Evolutionary conservation across 345 rosid genomes (phyloP).

Genomic region (Gossypium bickii): DNA sequence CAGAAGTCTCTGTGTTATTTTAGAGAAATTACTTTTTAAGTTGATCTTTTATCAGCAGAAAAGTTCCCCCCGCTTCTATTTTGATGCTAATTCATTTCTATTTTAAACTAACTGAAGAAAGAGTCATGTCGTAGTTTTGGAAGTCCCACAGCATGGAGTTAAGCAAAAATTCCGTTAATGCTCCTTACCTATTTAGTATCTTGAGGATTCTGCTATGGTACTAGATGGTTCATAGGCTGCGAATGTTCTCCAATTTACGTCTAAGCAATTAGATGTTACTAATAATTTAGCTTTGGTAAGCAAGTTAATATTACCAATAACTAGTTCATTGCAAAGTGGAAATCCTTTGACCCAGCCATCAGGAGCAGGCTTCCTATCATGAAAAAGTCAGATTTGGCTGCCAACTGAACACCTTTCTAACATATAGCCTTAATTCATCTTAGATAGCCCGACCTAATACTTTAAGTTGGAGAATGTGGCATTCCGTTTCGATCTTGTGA

Average conservation of each 20-base stretch:
- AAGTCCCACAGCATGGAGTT: neutral
- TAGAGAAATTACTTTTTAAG: neutral
- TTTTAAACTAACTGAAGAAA: neutral
- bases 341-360: too few relatives aligned
- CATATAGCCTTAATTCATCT: too few relatives aligned
- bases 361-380: too few relatives aligned
- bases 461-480: too few relatives aligned
- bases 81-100: neutral
- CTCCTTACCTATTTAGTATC: neutral
- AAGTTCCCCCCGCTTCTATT: neutral
- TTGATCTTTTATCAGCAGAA: neutral
- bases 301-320: too few relatives aligned
- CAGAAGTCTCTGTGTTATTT: neutral
- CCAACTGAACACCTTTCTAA: too few relatives aligned
- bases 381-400: too few relatives aligned
- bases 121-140: slow-evolving; percentile 4
- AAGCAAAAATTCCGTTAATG: neutral
- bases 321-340: too few relatives aligned
- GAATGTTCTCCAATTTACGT: neutral
- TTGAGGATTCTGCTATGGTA: neutral
- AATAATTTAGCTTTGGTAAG: too few relatives aligned
- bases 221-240: neutral
- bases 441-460: too few relatives aligned
- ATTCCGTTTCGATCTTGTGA: too few relatives aligned
- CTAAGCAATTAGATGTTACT: too few relatives aligned